A percentile compares a stretch with the other conserved stretches of the same genome.
These are phyloP conservation scores for Fragilaria radians DNA, from an alignment of 108 stramenopile species.

Conservation along the genomic window DNA sequence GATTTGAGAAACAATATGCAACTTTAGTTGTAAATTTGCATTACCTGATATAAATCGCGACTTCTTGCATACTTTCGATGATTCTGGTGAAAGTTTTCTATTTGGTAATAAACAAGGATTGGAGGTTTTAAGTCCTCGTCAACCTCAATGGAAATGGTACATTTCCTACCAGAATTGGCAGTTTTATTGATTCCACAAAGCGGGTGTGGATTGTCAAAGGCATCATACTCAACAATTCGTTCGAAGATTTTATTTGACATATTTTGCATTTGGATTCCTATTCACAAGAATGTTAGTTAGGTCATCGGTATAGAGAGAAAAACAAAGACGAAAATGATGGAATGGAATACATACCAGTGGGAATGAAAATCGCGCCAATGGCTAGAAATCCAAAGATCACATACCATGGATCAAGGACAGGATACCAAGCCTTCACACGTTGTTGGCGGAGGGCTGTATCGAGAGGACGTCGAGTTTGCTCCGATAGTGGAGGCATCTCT, in stretches of 20 bases:
- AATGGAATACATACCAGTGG: slow-evolving; percentile 68
- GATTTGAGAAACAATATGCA: neutral
- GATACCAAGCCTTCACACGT: slow-evolving; percentile 89
- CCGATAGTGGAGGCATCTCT: slow-evolving; percentile 9
- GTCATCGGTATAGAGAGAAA: slow-evolving; percentile 2
- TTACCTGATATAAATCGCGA: slow-evolving; percentile 47
- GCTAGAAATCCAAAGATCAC: slow-evolving; percentile 72
- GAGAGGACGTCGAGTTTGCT: slow-evolving; percentile 50
- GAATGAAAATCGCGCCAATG: slow-evolving; percentile 81
- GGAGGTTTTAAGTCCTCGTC: slow-evolving; percentile 79
- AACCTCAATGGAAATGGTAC: slow-evolving; percentile 37
- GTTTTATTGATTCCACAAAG: slow-evolving; percentile 30
- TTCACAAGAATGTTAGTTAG: neutral
- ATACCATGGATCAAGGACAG: slow-evolving; percentile 85
- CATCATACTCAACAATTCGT: slow-evolving; percentile 50
- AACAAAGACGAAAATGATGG: neutral
- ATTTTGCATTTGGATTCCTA: slow-evolving; percentile 49
- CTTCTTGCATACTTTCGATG: slow-evolving; percentile 78
- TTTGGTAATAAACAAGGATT: slow-evolving; percentile 92
- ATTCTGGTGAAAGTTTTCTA: slow-evolving; percentile 98
- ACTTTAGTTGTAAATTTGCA: slow-evolving; percentile 8
- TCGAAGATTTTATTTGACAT: slow-evolving; percentile 57
- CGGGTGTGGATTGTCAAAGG: slow-evolving; percentile 19
- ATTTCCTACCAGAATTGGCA: slow-evolving; percentile 32
- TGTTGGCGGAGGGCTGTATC: slow-evolving; percentile 78